Percentiles rank a stretch among this genome's conserved stretches.
Evolutionary conservation across 805 yeast species (phyloP).

Genomic region (Candida vaughaniae): DNA sequence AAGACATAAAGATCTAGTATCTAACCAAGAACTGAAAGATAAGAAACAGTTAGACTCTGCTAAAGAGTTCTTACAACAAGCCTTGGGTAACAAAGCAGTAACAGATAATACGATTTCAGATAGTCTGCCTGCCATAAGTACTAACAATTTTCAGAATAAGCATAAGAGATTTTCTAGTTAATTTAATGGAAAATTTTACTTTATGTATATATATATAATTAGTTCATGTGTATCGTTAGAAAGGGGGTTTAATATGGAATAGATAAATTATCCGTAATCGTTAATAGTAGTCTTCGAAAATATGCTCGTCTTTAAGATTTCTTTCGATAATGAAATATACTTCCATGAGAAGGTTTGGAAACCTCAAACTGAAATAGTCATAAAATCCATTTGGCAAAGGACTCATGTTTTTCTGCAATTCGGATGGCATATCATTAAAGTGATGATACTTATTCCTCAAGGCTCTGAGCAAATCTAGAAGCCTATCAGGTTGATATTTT

Average conservation of each 20-base stretch:
- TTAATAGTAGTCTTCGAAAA: slow-evolving; percentile 42
- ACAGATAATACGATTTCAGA: slow-evolving; percentile 15
- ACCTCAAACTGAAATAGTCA: slow-evolving; percentile 66
- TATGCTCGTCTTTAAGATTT: slow-evolving; percentile 62
- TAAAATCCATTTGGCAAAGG: slow-evolving; percentile 86
- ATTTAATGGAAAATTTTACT: no score
- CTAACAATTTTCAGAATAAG: slow-evolving; percentile 34
- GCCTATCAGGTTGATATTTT: slow-evolving; percentile 73
- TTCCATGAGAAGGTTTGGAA: slow-evolving; percentile 78
- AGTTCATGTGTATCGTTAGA: slow-evolving; percentile 8
- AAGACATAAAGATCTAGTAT: slow-evolving; percentile 45
- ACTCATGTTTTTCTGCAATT: slow-evolving; percentile 63
- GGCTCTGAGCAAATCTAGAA: slow-evolving; percentile 87
- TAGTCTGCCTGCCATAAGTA: slow-evolving; percentile 38
- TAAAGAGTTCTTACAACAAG: slow-evolving; percentile 44
- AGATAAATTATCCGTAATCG: not conserved
- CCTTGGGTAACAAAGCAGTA: slow-evolving; percentile 37
- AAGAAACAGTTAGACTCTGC: slow-evolving; percentile 26
- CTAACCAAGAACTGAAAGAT: slow-evolving; percentile 18
- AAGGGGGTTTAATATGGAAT: not conserved
- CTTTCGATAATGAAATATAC: slow-evolving; percentile 62
- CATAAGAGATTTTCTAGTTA: slow-evolving; percentile 33
- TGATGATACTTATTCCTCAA: slow-evolving; percentile 93
- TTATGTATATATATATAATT: slow-evolving; percentile 2
- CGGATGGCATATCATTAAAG: slow-evolving; percentile 80